Evolutionary conservation across 2,329 filamentous ascomycete genomes (phyloP).

Genomic region (Apiospora koreana): DNA sequence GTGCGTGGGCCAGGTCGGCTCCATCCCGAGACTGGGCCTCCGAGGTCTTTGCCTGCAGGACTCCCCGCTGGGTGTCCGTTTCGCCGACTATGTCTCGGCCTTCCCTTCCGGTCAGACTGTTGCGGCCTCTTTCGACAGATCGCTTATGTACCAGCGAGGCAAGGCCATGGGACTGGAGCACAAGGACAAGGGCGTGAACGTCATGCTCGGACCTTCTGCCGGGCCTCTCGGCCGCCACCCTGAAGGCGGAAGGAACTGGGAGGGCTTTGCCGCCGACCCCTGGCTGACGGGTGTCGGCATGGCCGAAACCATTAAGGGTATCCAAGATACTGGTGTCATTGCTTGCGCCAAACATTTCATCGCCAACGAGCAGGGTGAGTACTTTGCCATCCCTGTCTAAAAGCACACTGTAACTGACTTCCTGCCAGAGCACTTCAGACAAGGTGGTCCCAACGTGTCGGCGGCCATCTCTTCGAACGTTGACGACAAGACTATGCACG

Average conservation of each 20-base stretch:
- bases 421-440: slow-evolving; percentile 67
- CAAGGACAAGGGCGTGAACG: slow-evolving; percentile 71
- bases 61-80: slow-evolving; percentile 77
- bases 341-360: slow-evolving; percentile 77
- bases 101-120: slow-evolving; percentile 79
- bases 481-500: slow-evolving; percentile 74
- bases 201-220: slow-evolving; percentile 73
- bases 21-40: slow-evolving; percentile 70
- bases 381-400: not conserved
- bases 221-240: slow-evolving; percentile 70
- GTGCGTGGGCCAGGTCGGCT: slow-evolving; percentile 77
- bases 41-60: slow-evolving; percentile 84
- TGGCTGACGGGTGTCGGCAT: slow-evolving; percentile 73
- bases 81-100: slow-evolving; percentile 76
- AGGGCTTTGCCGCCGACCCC: slow-evolving; percentile 72
- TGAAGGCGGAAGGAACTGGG: slow-evolving; percentile 72
- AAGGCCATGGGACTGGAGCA: slow-evolving; percentile 73
- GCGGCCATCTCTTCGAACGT: slow-evolving; percentile 61
- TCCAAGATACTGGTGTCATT: slow-evolving; percentile 77
- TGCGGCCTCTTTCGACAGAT: slow-evolving; percentile 80
- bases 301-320: slow-evolving; percentile 73
- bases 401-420: not conserved
- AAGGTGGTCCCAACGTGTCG: slow-evolving; percentile 60
- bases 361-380: slow-evolving; percentile 62
- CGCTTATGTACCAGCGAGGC: slow-evolving; percentile 70